Base-by-base conservation (phyloP, 768 basidiomycete species). In the Hygrophorus pudorinus region DNA sequence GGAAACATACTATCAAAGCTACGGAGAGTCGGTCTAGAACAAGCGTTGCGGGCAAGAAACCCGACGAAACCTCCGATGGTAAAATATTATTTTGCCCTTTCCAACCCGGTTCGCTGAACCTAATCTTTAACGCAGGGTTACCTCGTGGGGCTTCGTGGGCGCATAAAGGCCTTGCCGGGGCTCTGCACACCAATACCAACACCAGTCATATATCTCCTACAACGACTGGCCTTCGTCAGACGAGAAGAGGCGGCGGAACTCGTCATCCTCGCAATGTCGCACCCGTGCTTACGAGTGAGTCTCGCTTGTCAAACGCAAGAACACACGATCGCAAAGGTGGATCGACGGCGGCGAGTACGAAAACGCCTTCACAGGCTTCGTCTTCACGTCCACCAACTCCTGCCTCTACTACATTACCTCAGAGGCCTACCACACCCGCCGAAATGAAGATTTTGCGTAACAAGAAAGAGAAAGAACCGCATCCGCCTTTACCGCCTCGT, bases 1-100 rank as follows among this genome's bases (percentile, higher is more conserved):
- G 90, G 56, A 91, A 91, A 77, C 90, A 92, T 59, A 88, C 88
- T 0, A 85, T 91, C 67, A 93, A 92, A 64, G 82, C 87, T 17
- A 86, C 84, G 2, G 90, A 91, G 59, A 83, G 71, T 42, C 67
- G 82, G 34, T 61, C 75, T 3, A 71, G 79, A 38, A 64, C 63
- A 16, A 61, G 64, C 9, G 61, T 67, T 3, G 57, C 70, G 10
- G 59, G 66, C 9, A 78, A 79, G 65, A 83, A 79, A 53, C 67
- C 66, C 1, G 78, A 87, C 38, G 81, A 84, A 51, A 24, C 24
- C 7, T 56, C 59, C 18, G 76, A 79, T 56, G 70, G 75, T 72
- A 51, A 47, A n/a, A n/a, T n/a, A n/a, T n/a, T n/a, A n/a, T 48
- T 12, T 38, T 44, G 10, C 16, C 18, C 12, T 44, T 41, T 34